Conservation (phyloP, 176 grass and related monocot species). For the Rhipidocladum racemiflorum region DNA sequence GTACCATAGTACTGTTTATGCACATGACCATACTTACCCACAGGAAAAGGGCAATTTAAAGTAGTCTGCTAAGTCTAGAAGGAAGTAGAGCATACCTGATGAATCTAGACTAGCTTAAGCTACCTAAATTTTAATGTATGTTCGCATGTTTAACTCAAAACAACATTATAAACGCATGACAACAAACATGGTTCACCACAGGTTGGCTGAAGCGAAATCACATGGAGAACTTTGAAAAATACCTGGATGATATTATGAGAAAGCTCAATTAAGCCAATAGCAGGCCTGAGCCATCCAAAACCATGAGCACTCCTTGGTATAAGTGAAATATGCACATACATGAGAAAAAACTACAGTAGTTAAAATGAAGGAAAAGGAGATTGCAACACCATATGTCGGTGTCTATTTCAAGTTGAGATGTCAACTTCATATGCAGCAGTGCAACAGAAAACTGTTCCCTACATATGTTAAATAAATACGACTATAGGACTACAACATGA, state of each 20-base stretch:
- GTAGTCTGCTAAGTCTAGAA: not conserved
- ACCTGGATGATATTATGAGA: conserved; percentile 98
- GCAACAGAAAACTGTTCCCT: no score
- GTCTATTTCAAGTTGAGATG: no score
- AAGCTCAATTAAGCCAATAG: conserved; percentile 95
- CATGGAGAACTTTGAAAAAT: not conserved
- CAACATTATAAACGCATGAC: not conserved
- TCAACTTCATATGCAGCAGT: no score
- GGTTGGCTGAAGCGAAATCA: conserved; percentile 11
- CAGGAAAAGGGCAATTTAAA: not conserved
- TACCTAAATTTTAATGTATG: not conserved
- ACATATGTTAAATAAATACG: not conserved
- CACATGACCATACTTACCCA: not conserved
- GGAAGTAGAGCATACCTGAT: not conserved
- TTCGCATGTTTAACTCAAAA: not conserved
- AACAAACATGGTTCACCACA: conserved; percentile 9
- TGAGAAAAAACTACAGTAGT: no score
- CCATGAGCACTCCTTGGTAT: no score
- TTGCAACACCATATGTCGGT: no score
- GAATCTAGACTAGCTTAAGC: not conserved
- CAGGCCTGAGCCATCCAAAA: no score
- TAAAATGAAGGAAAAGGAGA: no score
- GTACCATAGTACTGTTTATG: no score
- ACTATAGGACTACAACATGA: not conserved
- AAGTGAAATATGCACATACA: no score